Evolutionary conservation across 1,139 yeast species (phyloP), one percentile per base, ranked within the genome.

Genomic region (Suhomyces bolitotheri): DNA sequence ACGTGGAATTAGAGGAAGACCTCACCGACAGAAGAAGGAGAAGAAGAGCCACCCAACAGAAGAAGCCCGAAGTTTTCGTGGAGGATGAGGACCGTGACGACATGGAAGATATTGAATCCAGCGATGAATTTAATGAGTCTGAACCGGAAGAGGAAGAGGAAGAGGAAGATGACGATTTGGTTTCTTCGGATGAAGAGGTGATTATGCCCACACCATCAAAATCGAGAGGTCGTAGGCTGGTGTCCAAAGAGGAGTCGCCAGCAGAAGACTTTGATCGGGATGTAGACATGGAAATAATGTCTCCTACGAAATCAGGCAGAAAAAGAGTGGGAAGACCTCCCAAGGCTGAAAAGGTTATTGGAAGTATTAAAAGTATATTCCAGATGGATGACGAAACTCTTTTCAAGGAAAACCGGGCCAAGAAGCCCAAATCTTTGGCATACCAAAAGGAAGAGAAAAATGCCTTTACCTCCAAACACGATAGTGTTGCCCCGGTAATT

Each of bases 341-440:
- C 22, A 66, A 60, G 28, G 54, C 64, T n/a, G 64, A 56, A 14
- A 49, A 45, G n/a, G 60, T 65, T 6, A 46, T 58, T 4, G 60
- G 61, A 7, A 50, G 55, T 25, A 58, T 66, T n/a, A 54, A 61
- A 34, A 64, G 69, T 44, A 66, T 66, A 6, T 66, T 66, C 36
- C 65, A 53, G 22, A 49, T 48, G 39, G 70, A 63, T 35, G 64
- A 60, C 31, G 66, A 56, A 37, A 38, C 36, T 11, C 43, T 57
- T 16, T 54, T 55, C 36, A 38, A 44, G 14, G 60, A 55, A 10
- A 54, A 46, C 33, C 44, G 47, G 12, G 26, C 13, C 10, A 16
- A n/a, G 5, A 14, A 22, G 11, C 10, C n/a, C n/a, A 28, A 12
- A 21, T 6, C 16, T 14, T 5, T 12, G 14, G 9, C 33, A 7